phyloP scores from a whole-genome alignment of 2,329 filamentous ascomycete species.

The Elsinoe perseae region DNA sequence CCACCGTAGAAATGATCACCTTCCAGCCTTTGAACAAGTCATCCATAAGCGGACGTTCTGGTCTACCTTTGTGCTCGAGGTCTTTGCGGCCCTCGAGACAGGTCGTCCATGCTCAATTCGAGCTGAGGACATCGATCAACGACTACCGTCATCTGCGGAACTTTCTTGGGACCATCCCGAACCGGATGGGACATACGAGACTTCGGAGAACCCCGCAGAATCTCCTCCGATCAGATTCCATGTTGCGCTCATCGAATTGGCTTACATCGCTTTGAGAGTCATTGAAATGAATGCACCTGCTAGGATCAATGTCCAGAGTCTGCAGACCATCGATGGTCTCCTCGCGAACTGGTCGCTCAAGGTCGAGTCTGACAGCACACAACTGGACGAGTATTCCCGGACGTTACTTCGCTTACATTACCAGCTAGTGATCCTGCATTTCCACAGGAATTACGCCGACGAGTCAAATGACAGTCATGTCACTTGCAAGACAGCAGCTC shows the following conservation, averaged over 20 bases:
- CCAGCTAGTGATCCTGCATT: constrained; percentile 3
- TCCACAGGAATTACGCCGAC: neutral
- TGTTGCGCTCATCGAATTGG: neutral
- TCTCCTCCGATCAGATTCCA: neutral
- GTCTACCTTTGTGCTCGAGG: neutral
- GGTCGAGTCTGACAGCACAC: neutral
- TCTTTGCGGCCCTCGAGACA: constrained; percentile 3
- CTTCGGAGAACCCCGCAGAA: neutral
- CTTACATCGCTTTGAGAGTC: neutral
- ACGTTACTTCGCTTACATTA: constrained; percentile 1
- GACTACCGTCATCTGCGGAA: neutral
- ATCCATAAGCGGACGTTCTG: constrained; percentile 10
- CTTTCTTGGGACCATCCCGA: neutral
- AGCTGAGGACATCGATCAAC: neutral
- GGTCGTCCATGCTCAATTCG: constrained; percentile 8
- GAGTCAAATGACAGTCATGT: neutral
- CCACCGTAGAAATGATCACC: neutral
- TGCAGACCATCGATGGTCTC: neutral
- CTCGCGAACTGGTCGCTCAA: constrained; percentile 1
- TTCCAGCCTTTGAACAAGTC: constrained; percentile 7
- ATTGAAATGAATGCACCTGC: neutral
- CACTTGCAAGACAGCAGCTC: neutral
- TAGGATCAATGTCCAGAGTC: neutral
- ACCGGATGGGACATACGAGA: neutral
- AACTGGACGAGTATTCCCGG: neutral